Percentiles rank a stretch among this genome's conserved stretches.
Conservation (phyloP, 1,139 yeast species). For the Pichia sp. region DNA sequence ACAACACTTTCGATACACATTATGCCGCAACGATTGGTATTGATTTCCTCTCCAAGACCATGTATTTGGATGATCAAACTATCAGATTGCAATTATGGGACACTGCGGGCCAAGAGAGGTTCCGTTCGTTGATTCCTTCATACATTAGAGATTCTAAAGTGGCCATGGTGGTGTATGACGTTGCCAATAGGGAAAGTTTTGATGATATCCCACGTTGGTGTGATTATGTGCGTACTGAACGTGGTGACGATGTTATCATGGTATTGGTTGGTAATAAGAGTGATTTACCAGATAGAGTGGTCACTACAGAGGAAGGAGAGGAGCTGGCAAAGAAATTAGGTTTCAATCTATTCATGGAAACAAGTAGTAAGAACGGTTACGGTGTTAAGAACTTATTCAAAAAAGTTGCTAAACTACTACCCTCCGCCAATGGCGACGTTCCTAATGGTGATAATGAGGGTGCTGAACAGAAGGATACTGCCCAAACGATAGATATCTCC, state of each 20-base stretch:
- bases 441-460: conserved; percentile 18
- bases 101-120: conserved; percentile 77
- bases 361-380: conserved; percentile 92
- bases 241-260: conserved; percentile 62
- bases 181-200: conserved; percentile 79
- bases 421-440: conserved; percentile 45
- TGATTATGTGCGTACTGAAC: conserved; percentile 73
- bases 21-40: conserved; percentile 95
- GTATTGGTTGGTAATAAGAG: conserved; percentile 79
- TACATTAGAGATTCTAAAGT: conserved; percentile 96
- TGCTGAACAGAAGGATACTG: conserved; percentile 11
- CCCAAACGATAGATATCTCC: conserved; percentile 28
- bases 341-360: conserved; percentile 79
- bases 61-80: conserved; percentile 72
- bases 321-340: conserved; percentile 69
- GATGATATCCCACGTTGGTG: conserved; percentile 71
- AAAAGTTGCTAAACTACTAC: conserved; percentile 83
- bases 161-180: conserved; percentile 92
- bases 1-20: conserved; percentile 96
- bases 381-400: conserved; percentile 86
- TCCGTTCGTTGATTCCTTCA: conserved; percentile 85
- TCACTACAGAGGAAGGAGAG: conserved; percentile 75
- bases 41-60: conserved; percentile 84
- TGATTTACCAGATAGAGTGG: conserved; percentile 66
- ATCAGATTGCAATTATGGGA: conserved; percentile 61